A percentile compares a stretch with the other conserved stretches of the same genome.
Evolutionary conservation across 805 yeast species (phyloP).

Genomic region (Myxozyma mucilagina): DNA sequence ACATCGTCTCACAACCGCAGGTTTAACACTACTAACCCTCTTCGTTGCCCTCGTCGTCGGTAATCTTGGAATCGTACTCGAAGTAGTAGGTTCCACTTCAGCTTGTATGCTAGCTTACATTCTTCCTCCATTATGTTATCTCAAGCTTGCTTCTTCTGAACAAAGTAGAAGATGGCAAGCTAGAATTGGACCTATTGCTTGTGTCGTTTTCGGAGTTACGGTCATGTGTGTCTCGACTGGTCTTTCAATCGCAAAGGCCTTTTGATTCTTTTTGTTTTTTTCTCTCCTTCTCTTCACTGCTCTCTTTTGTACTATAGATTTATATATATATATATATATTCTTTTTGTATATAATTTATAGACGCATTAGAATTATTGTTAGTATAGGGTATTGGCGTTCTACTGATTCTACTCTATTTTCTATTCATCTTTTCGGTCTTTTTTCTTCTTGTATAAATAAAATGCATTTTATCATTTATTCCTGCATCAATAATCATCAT

Average conservation of each 20-base stretch:
- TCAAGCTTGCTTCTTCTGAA: constrained; percentile 55
- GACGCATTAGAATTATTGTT: no score
- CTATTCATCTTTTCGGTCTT: no score
- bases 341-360: no score
- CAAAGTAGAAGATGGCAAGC: constrained; percentile 33
- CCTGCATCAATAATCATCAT: no score
- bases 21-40: constrained; percentile 69
- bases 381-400: no score
- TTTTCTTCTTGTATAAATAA: neutral
- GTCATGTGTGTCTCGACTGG: constrained; percentile 73
- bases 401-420: neutral
- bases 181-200: constrained; percentile 58
- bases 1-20: constrained; percentile 66
- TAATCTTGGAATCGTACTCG: constrained; percentile 83
- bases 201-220: constrained; percentile 68
- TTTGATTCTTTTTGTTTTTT: neutral
- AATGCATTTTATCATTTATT: neutral
- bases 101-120: constrained; percentile 93
- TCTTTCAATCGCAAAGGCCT: constrained; percentile 13
- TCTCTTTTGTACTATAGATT: neutral
- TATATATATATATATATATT: neutral
- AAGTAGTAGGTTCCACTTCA: constrained; percentile 87
- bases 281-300: no score
- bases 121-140: constrained; percentile 80
- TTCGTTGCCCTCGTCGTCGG: constrained; percentile 73